Percentiles rank a stretch among this genome's conserved stretches.
Conservation (phyloP, 148 eudicot species). For the Chenopodium berlandieri region DNA sequence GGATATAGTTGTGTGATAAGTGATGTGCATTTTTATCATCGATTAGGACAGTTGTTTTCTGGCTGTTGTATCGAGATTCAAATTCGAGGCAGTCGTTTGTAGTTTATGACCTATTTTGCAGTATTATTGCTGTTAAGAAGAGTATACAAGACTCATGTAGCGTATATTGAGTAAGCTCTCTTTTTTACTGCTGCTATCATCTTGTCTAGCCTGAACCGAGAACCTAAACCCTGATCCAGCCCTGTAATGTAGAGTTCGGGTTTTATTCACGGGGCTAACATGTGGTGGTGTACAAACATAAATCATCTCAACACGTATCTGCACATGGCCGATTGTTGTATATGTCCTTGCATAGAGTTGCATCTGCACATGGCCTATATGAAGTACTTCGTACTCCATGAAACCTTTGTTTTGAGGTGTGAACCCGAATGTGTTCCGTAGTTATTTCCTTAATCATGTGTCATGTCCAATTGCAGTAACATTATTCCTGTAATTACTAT, state of each 20-base stretch:
- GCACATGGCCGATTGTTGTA: neutral
- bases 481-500: too few relatives aligned
- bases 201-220: neutral
- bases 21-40: constrained; percentile 14
- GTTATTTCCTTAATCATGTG: too few relatives aligned
- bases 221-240: neutral
- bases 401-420: too few relatives aligned
- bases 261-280: too few relatives aligned
- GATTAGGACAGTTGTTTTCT: neutral
- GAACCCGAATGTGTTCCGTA: too few relatives aligned
- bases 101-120: neutral
- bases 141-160: neutral
- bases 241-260: neutral
- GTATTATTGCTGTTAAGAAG: neutral
- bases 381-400: too few relatives aligned
- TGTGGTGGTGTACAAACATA: neutral
- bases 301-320: neutral
- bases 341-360: too few relatives aligned
- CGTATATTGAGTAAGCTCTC: neutral
- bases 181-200: neutral
- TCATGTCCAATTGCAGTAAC: too few relatives aligned
- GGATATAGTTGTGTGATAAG: constrained; percentile 18
- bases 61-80: neutral
- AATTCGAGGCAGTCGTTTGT: neutral
- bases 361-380: neutral